Conservation (phyloP, 1,139 yeast species). For the Pichia cactophila region DNA sequence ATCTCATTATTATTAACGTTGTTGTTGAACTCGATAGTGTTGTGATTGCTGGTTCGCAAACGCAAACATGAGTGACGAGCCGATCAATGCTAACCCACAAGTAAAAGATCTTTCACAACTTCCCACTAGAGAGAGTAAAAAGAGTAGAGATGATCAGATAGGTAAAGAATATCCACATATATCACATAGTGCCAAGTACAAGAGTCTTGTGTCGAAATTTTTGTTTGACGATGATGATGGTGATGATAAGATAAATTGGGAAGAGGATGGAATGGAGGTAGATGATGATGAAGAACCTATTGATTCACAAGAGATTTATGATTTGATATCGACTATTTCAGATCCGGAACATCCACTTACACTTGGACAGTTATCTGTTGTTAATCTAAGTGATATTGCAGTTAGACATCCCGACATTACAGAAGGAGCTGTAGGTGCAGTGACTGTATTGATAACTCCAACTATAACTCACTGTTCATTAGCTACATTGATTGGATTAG, state of each 20-base stretch:
- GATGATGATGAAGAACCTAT: conserved; percentile 46
- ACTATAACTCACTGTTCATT: conserved; percentile 96
- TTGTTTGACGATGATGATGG: conserved; percentile 5
- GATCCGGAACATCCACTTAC: conserved; percentile 98
- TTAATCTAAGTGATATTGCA: conserved; percentile 70
- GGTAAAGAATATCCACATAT: conserved; percentile 3
- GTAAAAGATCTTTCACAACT: conserved; percentile 67
- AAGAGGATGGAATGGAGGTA: conserved; percentile 34
- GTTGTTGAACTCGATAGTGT: neutral
- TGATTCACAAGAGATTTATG: conserved; percentile 69
- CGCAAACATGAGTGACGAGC: conserved; percentile 35
- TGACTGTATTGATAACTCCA: conserved; percentile 82
- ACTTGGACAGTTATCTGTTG: conserved; percentile 90
- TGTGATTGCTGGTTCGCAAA: neutral
- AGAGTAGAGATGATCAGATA: neutral
- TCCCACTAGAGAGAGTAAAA: conserved; percentile 50
- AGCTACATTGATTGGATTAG: conserved; percentile 93
- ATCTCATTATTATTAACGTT: no score
- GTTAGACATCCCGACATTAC: conserved; percentile 44
- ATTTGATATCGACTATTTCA: conserved; percentile 76
- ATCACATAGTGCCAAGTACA: neutral
- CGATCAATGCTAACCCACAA: conserved; percentile 88
- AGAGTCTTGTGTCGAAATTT: conserved; percentile 13
- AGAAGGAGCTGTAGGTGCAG: conserved; percentile 51
- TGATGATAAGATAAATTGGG: conserved; percentile 14